Conservation (phyloP, 2,329 filamentous ascomycete species). For the Calonectria crousiana region DNA sequence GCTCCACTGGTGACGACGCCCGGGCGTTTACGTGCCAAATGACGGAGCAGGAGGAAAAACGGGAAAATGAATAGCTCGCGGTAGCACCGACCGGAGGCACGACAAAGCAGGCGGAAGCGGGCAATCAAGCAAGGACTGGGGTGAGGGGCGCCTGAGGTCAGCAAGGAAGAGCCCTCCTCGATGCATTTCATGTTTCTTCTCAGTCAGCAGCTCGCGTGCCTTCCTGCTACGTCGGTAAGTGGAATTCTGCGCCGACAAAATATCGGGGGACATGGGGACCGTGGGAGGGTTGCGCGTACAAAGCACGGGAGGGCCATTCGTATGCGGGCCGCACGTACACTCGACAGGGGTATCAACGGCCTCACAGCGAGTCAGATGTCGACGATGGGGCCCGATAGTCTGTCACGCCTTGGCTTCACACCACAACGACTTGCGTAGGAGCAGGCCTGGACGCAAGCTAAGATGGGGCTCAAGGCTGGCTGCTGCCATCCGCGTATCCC, state of each 20-base stretch:
- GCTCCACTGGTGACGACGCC: conserved; percentile 9
- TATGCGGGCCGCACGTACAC: conserved; percentile 8
- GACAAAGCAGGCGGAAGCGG: neutral
- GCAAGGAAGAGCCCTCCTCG: neutral
- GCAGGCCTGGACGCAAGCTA: neutral
- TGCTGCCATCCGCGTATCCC: conserved; percentile 11
- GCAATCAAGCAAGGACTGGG: neutral
- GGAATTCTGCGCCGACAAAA: neutral
- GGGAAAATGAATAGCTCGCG: neutral
- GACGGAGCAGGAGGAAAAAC: neutral
- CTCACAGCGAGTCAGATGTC: neutral
- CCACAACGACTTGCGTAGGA: neutral
- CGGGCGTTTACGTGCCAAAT: neutral
- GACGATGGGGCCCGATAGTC: conserved; percentile 1
- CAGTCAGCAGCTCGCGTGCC: conserved; percentile 6
- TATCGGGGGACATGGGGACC: neutral
- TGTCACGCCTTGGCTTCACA: conserved; percentile 1
- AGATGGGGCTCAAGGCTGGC: neutral
- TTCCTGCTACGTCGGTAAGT: conserved; percentile 7
- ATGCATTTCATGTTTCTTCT: neutral
- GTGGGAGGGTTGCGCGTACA: conserved; percentile 26
- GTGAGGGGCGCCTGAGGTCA: neutral
- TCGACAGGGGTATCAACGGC: neutral
- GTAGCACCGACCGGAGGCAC: neutral
- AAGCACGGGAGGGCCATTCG: neutral